phyloP scores from a whole-genome alignment of 2,329 filamentous ascomycete species.

The Fusarium xyrophilum region DNA sequence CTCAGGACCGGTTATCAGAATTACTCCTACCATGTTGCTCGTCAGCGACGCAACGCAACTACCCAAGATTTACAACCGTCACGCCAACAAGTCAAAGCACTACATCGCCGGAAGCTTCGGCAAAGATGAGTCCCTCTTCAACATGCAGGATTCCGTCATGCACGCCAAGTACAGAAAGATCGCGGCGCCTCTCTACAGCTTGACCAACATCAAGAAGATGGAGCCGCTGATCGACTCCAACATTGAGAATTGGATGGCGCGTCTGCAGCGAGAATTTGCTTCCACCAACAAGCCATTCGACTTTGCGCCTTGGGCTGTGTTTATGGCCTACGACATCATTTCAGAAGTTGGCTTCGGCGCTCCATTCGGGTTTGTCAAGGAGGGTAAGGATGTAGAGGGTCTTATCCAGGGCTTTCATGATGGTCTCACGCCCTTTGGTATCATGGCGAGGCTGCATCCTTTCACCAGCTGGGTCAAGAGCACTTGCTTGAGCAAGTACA shows the following conservation, averaged over 20 bases:
- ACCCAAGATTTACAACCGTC: constrained; percentile 62
- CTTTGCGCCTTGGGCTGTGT: constrained; percentile 51
- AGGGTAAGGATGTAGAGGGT: constrained; percentile 53
- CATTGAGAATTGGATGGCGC: constrained; percentile 58
- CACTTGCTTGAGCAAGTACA: constrained; percentile 32
- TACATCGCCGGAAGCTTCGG: constrained; percentile 66
- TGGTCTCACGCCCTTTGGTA: constrained; percentile 23
- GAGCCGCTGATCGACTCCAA: constrained; percentile 61
- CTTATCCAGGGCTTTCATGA: constrained; percentile 46
- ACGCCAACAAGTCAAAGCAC: constrained; percentile 63
- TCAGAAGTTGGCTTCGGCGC: constrained; percentile 54
- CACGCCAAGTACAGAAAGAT: constrained; percentile 63
- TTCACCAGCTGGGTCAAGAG: constrained; percentile 28
- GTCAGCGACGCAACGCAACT: constrained; percentile 55
- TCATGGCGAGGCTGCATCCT: constrained; percentile 54
- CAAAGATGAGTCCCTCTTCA: constrained; percentile 62
- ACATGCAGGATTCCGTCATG: constrained; percentile 59
- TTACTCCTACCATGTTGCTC: constrained; percentile 38
- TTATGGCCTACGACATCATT: constrained; percentile 55
- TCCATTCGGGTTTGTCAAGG: constrained; percentile 54
- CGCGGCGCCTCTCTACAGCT: constrained; percentile 61
- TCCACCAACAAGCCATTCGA: constrained; percentile 56
- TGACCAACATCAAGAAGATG: constrained; percentile 64
- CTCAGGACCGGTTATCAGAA: constrained; percentile 33
- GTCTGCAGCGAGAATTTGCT: constrained; percentile 56